Evolutionary conservation across 1,284 basidiomycete species (phyloP).

Genomic region (Tremellales sp.): DNA sequence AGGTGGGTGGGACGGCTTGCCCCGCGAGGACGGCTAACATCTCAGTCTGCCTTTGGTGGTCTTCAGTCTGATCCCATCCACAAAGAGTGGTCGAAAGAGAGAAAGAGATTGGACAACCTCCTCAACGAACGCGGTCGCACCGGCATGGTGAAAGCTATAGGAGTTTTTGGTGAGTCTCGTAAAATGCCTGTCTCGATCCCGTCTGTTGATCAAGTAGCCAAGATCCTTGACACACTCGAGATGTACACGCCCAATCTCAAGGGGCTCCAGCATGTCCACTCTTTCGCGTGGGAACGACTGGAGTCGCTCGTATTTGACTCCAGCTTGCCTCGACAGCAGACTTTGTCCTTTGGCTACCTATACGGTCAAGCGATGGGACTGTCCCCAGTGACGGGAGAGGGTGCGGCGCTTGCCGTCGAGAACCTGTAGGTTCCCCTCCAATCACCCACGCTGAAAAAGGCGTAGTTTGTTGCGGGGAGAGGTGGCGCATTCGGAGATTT

Average conservation of each 20-base stretch:
- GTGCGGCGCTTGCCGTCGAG: slow-evolving; percentile 24
- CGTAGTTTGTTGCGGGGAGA: slow-evolving; percentile 8
- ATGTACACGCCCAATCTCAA: slow-evolving; percentile 29
- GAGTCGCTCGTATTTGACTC: slow-evolving; percentile 29
- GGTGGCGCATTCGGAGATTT: slow-evolving; percentile 14
- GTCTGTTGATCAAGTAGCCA: slow-evolving; percentile 13
- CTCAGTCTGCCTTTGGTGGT: not conserved
- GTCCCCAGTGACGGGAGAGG: slow-evolving; percentile 24
- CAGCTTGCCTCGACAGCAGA: not conserved
- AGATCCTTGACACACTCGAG: slow-evolving; percentile 32
- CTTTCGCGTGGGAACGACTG: slow-evolving; percentile 24
- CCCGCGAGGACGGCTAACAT: not conserved
- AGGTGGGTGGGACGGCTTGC: slow-evolving; percentile 7
- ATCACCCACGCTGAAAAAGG: not conserved
- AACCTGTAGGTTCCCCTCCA: slow-evolving; percentile 18
- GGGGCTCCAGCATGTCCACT: slow-evolving; percentile 31
- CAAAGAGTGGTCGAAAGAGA: slow-evolving; percentile 20
- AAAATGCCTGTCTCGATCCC: not conserved
- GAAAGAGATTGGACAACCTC: slow-evolving; percentile 14
- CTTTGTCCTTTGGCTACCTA: slow-evolving; percentile 21
- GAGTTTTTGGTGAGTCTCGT: slow-evolving; percentile 21
- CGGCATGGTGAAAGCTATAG: slow-evolving; percentile 17
- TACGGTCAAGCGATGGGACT: slow-evolving; percentile 35
- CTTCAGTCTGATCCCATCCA: slow-evolving; percentile 9
- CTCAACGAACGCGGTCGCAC: slow-evolving; percentile 13